Percentiles rank a stretch among this genome's conserved stretches.
Conservation (phyloP, 257 asterid species). For the Solanum corneliomulleri region DNA sequence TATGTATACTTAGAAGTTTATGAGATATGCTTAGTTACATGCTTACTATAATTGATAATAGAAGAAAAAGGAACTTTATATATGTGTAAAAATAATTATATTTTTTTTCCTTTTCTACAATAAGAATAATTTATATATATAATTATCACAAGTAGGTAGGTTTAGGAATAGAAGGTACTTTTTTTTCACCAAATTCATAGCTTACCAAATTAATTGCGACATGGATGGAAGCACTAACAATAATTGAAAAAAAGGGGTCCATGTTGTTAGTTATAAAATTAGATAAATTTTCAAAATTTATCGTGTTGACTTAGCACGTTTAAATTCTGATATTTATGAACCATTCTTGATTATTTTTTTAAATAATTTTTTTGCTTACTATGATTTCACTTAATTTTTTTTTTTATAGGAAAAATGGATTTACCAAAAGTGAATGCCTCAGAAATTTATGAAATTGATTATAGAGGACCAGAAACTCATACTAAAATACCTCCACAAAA, state of each 20-base stretch:
- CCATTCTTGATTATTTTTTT: background rate
- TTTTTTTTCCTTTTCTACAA: no score
- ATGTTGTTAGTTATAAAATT: background rate
- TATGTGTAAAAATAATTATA: background rate
- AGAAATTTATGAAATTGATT: constrained; percentile 32
- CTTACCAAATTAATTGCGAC: background rate
- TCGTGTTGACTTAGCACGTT: background rate
- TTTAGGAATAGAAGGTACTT: background rate
- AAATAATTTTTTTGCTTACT: no score
- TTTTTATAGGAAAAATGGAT: background rate
- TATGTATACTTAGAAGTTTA: background rate
- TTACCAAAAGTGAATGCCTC: constrained; percentile 3
- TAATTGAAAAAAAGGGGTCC: background rate
- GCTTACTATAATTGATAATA: background rate
- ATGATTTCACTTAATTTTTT: background rate
- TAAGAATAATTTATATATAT: no score
- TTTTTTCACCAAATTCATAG: background rate
- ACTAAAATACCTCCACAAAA: constrained; percentile 36
- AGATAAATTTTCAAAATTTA: background rate
- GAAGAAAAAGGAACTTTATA: background rate
- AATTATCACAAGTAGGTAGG: background rate
- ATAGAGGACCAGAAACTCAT: constrained; percentile 52
- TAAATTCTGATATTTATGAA: background rate
- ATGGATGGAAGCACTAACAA: background rate
- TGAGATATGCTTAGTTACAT: background rate